Evolutionary conservation across 2,329 filamentous ascomycete species (phyloP), one percentile per base, ranked within the genome.

Genomic region (Colletotrichum godetiae): DNA sequence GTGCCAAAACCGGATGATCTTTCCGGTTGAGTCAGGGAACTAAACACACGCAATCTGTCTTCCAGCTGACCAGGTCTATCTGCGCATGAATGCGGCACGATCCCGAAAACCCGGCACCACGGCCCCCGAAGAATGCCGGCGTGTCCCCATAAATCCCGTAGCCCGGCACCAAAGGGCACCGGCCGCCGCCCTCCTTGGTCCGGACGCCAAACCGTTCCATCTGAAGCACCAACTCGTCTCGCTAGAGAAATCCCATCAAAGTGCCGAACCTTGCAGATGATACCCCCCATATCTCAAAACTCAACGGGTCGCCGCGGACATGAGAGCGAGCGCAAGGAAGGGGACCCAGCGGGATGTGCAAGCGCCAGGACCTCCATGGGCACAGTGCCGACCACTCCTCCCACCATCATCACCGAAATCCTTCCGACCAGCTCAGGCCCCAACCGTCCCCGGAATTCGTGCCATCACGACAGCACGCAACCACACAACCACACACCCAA

Each of bases 231-330:
- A 7, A 62, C 56, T 31, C 49, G 69, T 58, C 12, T 59, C 58
- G 52, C 58, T 29, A 31, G 46, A 61, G 56, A 35, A 53, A 33
- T 70, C 56, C 65, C 42, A 64, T 64, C 71, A 66, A 70, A 73
- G 71, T 73, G 71, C 71, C 71, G 71, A 73, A 65, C 67, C 67
- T 71, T 73, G 71, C 71, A 73, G 71, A 33, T 70, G 46, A 56
- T 63, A 67, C 69, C 35, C 31, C 24, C 49, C 53, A 49, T 65
- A 35, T 22, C 60, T 46, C n/a, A 8, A 70, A 65, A 49, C 56
- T 53, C 56, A 70, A 73, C 67, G 67, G 70, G 59, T 35, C 42
- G 27, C 49, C 42, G 24, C 31, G 37, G n/a, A 56, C 22, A 46
- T 31, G 52, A n/a, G 35, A n/a, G 12, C 37, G 13, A 42, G 46